Conservation (phyloP, 331 rosid genomes). For the Telfairia occidentalis region DNA sequence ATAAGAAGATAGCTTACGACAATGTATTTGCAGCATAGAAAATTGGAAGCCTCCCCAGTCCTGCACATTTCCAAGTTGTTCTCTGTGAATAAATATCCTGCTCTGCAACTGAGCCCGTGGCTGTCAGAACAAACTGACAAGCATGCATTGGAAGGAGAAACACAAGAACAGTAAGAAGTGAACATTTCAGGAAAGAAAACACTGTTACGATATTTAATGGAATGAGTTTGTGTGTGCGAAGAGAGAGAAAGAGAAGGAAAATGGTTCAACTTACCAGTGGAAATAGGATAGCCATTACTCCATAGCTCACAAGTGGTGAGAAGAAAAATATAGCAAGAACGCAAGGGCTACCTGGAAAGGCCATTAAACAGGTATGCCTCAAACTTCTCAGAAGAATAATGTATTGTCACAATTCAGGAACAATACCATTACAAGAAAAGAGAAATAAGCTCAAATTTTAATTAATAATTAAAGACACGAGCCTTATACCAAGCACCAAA, state of each 20-base stretch:
- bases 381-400: neutral
- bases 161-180: neutral
- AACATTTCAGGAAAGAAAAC: conserved; percentile 7
- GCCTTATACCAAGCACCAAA: neutral
- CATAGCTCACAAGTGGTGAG: conserved; percentile 85
- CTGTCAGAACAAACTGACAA: conserved; percentile 86
- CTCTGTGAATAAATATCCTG: conserved; percentile 50
- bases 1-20: conserved; percentile 48
- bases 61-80: conserved; percentile 47
- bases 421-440: neutral
- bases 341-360: conserved; percentile 80
- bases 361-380: conserved; percentile 15
- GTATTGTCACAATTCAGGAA: neutral
- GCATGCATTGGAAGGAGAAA: neutral
- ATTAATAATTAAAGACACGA: neutral
- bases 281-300: conserved; percentile 75
- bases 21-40: conserved; percentile 57
- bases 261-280: conserved; percentile 53
- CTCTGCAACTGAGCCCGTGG: conserved; percentile 69
- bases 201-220: neutral
- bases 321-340: conserved; percentile 65
- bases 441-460: conserved; percentile 1
- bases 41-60: conserved; percentile 68
- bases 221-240: neutral
- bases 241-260: neutral